These are phyloP conservation scores for Juncus inflexus DNA, from an alignment of 176 grass and related monocot genomes.

Conservation along the genomic window DNA sequence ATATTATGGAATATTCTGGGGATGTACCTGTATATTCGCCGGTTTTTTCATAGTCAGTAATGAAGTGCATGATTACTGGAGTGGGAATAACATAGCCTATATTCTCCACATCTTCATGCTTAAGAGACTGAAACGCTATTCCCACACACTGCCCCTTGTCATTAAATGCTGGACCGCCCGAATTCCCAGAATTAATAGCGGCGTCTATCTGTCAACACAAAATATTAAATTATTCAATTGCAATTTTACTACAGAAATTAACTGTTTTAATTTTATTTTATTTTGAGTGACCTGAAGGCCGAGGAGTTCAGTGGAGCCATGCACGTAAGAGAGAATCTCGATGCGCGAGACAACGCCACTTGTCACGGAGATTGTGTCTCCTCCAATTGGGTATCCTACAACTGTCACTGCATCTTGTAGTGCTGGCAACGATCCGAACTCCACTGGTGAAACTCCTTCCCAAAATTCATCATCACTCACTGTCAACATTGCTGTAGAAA, in stretches of 20 bases:
- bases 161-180: constrained; percentile 91
- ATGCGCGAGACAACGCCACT: constrained; percentile 97
- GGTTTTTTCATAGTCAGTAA: constrained; percentile 82
- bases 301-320: constrained; percentile 94
- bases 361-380: constrained; percentile 95
- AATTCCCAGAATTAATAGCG: constrained; percentile 98
- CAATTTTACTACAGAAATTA: neutral
- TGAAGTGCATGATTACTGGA: constrained; percentile 92
- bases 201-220: constrained; percentile 84
- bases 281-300: constrained; percentile 60
- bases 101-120: constrained; percentile 98
- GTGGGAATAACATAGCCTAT: constrained; percentile 98
- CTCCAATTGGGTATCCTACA: constrained; percentile 97
- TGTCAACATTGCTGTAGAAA: constrained; percentile 68
- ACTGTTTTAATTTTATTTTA: too few relatives aligned
- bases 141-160: constrained; percentile 84
- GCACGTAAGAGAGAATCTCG: constrained; percentile 97
- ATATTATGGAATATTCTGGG: too few relatives aligned
- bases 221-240: constrained; percentile 16
- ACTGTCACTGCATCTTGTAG: constrained; percentile 97
- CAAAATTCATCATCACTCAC: constrained; percentile 96
- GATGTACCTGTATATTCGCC: constrained; percentile 78
- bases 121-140: constrained; percentile 99
- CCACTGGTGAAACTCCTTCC: constrained; percentile 65
- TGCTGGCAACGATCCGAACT: constrained; percentile 77